Percentiles rank a stretch among this genome's conserved stretches.
Evolutionary conservation across 306 rosid species (phyloP).

Genomic region (Citrullus colocynthis): DNA sequence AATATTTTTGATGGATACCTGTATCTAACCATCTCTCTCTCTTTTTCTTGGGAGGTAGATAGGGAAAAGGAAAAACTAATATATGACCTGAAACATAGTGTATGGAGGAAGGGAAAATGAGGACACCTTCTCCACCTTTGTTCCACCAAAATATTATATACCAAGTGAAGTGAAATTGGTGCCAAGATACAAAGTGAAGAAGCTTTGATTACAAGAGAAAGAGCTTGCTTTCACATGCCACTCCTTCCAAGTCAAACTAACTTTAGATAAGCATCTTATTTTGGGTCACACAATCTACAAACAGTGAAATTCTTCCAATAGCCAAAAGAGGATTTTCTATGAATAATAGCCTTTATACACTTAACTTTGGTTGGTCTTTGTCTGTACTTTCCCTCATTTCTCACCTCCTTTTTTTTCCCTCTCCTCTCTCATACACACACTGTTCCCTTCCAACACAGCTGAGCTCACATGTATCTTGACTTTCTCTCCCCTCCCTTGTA

Average conservation of each 20-base stretch:
- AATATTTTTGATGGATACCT: not conserved
- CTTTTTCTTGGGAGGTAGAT: slow-evolving; percentile 1
- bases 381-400: slow-evolving; percentile 9
- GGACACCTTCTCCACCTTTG: slow-evolving; percentile 1
- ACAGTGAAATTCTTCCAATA: not conserved
- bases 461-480: not conserved
- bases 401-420: not conserved
- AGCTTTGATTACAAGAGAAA: slow-evolving; percentile 4
- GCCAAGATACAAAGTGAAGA: slow-evolving; percentile 1
- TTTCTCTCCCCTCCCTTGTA: not conserved
- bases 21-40: not conserved
- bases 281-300: slow-evolving; percentile 1
- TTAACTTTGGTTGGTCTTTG: slow-evolving; percentile 4
- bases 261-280: slow-evolving; percentile 3
- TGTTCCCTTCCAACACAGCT: not conserved
- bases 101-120: slow-evolving; percentile 7
- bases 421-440: not conserved
- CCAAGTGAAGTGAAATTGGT: slow-evolving; percentile 2
- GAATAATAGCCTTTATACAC: slow-evolving; percentile 5
- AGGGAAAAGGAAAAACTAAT: not conserved
- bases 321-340: slow-evolving; percentile 1
- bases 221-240: slow-evolving; percentile 2
- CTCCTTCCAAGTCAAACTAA: not conserved
- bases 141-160: not conserved
- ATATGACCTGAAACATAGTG: not conserved